Conservation (phyloP, 306 rosid genomes). For the Albizia julibrissin region DNA sequence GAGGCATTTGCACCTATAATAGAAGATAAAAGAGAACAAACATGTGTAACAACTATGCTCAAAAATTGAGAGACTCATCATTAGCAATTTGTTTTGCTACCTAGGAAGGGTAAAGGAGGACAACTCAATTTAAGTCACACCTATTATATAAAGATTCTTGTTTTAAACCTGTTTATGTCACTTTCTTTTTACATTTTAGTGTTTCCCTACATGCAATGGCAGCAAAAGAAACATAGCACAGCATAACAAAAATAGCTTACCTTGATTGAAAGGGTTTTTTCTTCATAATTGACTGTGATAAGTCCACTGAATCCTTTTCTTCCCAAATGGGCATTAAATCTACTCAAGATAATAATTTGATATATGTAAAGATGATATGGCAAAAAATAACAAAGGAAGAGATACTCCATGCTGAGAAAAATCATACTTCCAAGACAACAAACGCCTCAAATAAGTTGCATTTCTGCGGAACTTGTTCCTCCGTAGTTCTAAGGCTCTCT, state of each 20-base stretch:
- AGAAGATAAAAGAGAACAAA: constrained; percentile 8
- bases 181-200: background rate
- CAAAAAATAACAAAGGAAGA: background rate
- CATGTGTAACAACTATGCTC: constrained; percentile 7
- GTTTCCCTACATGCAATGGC: background rate
- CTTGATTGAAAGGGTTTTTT: constrained; percentile 78
- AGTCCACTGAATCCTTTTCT: constrained; percentile 89
- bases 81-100: background rate
- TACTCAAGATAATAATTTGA: constrained; percentile 35
- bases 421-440: constrained; percentile 85
- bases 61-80: background rate
- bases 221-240: background rate
- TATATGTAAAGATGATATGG: background rate
- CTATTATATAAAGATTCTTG: background rate
- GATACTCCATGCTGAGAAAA: constrained; percentile 17
- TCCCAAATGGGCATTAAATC: constrained; percentile 79
- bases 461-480: constrained; percentile 60
- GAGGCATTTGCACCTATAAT: constrained; percentile 89
- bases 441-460: constrained; percentile 61
- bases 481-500: constrained; percentile 58
- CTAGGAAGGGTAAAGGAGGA: background rate
- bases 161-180: background rate
- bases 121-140: background rate
- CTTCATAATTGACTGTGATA: constrained; percentile 65
- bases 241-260: constrained; percentile 43